These are phyloP conservation scores for Xylariaceae sp. DNA, from an alignment of 2,329 filamentous ascomycete genomes.

Conservation along the genomic window DNA sequence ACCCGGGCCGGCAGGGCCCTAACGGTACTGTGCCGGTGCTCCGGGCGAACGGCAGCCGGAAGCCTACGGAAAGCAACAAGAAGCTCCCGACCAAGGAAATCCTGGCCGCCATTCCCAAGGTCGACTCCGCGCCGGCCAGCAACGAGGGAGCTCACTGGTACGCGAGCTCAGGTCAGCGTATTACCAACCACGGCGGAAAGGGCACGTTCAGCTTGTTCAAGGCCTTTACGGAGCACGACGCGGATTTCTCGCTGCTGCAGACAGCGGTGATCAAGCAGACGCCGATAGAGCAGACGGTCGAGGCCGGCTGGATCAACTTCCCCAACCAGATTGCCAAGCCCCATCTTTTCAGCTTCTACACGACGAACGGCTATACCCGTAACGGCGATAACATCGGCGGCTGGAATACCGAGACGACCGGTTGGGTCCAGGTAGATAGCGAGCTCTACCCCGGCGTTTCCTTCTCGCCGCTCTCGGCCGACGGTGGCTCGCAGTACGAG, in stretches of 20 bases:
- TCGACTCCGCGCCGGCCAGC: not conserved
- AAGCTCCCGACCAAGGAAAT: slow-evolving; percentile 5
- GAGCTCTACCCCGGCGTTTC: slow-evolving; percentile 14
- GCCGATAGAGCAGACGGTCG: slow-evolving; percentile 15
- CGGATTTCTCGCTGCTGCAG: slow-evolving; percentile 19
- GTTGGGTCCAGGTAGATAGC: slow-evolving; percentile 16
- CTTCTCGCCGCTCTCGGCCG: slow-evolving; percentile 9
- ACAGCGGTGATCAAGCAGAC: slow-evolving; percentile 12
- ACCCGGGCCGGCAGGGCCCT: slow-evolving; percentile 10
- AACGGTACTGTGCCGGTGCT: slow-evolving; percentile 17
- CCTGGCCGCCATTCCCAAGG: not conserved
- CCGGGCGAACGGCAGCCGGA: not conserved
- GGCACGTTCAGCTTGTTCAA: slow-evolving; percentile 18
- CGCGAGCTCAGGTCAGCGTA: slow-evolving; percentile 13
- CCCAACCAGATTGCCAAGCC: slow-evolving; percentile 9
- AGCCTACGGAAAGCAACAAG: slow-evolving; percentile 4
- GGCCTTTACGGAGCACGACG: slow-evolving; percentile 5
- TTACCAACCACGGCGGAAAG: slow-evolving; percentile 16
- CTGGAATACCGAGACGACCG: slow-evolving; percentile 15
- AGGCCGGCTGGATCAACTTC: slow-evolving; percentile 20
- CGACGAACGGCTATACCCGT: slow-evolving; percentile 15
- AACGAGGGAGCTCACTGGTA: slow-evolving; percentile 17
- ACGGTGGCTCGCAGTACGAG: slow-evolving; percentile 16
- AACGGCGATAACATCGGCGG: slow-evolving; percentile 17
- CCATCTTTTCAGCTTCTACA: slow-evolving; percentile 19